Base-by-base conservation (phyloP, 2,329 filamentous ascomycete genomes). In the Penicillium freii region DNA sequence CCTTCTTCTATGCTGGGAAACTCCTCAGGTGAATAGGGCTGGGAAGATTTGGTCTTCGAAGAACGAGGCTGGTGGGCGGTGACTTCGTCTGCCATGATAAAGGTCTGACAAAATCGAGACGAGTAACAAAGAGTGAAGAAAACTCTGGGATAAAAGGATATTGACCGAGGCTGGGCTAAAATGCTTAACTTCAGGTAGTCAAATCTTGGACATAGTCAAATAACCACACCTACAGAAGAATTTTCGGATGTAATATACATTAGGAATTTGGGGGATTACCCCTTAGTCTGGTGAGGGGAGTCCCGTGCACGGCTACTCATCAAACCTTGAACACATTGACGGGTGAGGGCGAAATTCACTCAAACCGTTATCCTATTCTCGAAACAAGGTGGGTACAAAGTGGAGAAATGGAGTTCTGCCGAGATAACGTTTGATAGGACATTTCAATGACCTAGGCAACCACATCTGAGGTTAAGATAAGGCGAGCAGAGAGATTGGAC, bases 1-100 rank as follows among this genome's bases (percentile, higher is more conserved):
- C 57, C 56, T 27, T 63, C 38, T 15, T 57, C 58, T 5, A 60
- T 46, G 7, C 47, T 55, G 25, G 34, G 44, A 23, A 50, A 49
- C 15, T 53, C 51, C 15, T 58, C 58, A 13, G 54, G n/a, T 9
- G 51, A 21, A 11, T 48, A 23, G 21, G 47, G 13, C 3, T 58
- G 27, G 33, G 33, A 46, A 21, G 44, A 15, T 42, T 56, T 58
- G 39, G 40, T 34, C 34, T 25, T 40, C 21, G 29, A 34, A 21
- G 27, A 21, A 21, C n/a, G 36, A 21, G 27, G 25, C n/a, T 45
- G 42, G n/a, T 45, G 42, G 47, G 47, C 4, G 27, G 48, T 39
- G 17, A 21, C 6, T 39, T 55, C 33, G 21, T 34, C 48, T 21
- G 58, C 56, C 58, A 60, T 60, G 21, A 19, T 42, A 9, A 13